Percentiles rank a stretch among this genome's conserved stretches.
Evolutionary conservation across 345 rosid species (phyloP).

Genomic region (Excoecaria cochinchinensis): DNA sequence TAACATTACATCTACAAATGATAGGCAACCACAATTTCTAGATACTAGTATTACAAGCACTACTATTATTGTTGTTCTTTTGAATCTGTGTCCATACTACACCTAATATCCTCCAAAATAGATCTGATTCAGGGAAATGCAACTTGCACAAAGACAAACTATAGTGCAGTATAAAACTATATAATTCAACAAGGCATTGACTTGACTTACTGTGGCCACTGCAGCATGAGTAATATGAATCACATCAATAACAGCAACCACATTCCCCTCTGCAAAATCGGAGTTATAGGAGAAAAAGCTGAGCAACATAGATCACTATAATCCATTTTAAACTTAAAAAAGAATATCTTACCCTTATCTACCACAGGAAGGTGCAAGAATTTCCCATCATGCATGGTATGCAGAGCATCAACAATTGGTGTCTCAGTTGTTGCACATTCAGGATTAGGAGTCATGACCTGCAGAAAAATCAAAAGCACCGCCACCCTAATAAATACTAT

Average conservation of each 20-base stretch:
- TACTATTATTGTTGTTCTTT: neutral
- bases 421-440: slow-evolving; percentile 85
- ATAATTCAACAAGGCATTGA: slow-evolving; percentile 9
- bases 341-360: slow-evolving; percentile 55
- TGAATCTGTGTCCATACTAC: neutral
- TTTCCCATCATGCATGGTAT: slow-evolving; percentile 93
- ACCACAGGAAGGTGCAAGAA: slow-evolving; percentile 96
- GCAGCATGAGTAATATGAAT: slow-evolving; percentile 93
- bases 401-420: slow-evolving; percentile 94
- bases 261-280: slow-evolving; percentile 63
- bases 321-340: neutral
- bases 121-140: slow-evolving; percentile 14
- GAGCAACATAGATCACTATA: slow-evolving; percentile 8
- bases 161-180: neutral
- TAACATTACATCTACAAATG: neutral
- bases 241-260: slow-evolving; percentile 85
- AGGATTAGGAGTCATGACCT: slow-evolving; percentile 99
- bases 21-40: neutral
- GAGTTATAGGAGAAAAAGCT: slow-evolving; percentile 14
- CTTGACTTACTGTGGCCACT: slow-evolving; percentile 76
- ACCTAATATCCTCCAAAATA: neutral
- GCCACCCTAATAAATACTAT: slow-evolving; percentile 1
- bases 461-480: slow-evolving; percentile 22
- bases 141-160: neutral
- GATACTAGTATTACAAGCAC: neutral